Base-by-base conservation (phyloP, 1,284 basidiomycete species). In the Ceratobasidium sp. region DNA sequence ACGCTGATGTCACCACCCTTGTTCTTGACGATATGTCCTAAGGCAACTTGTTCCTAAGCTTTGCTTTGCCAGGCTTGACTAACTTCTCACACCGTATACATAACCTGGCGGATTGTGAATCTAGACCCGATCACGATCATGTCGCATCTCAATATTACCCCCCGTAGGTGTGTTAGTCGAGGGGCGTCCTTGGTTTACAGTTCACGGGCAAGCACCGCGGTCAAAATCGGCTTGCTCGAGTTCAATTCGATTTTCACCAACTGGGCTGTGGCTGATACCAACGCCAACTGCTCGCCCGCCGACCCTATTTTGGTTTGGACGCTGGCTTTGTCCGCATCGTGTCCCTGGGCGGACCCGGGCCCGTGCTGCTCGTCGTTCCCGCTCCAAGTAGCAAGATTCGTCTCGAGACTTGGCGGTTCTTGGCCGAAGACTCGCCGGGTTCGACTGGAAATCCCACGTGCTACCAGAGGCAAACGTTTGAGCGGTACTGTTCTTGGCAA, bases 161-260 rank as follows among this genome's bases (percentile, higher is more conserved):
- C 34, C 83, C 85, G 76, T 89, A 87, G 88, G 83, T 71, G 9
- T 54, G 68, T 13, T 59, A 54, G 3, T 85, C 0, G 78, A 85
- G 14, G 77, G 81, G 82, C 11, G 81, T 83, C 11, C 81, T 89
- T 0, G 81, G 87, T 77, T 80, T 89, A 2, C 81, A 86, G 1
- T 88, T 89, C 77, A 84, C 86, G 73, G 0, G 85, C 86, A 76
- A 83, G 79, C 0, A 77, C 80, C 13, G 81, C 86, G 0, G 85
- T 88, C 6, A 87, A 88, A 78, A 87, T 89, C 64, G 88, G 88
- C 0, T 82, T 87, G 4, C 80, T 88, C 43, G 87, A 87, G 75
- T 88, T 88, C 79, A 88, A 89, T 77, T 58, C 85, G 87, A 88
- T 89, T n/a, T 88, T 89, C 78, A 88, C 87, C 0, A 84, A 81